phyloP scores from a whole-genome alignment of 441 rosid genomes.

The Gossypium trilobum region DNA sequence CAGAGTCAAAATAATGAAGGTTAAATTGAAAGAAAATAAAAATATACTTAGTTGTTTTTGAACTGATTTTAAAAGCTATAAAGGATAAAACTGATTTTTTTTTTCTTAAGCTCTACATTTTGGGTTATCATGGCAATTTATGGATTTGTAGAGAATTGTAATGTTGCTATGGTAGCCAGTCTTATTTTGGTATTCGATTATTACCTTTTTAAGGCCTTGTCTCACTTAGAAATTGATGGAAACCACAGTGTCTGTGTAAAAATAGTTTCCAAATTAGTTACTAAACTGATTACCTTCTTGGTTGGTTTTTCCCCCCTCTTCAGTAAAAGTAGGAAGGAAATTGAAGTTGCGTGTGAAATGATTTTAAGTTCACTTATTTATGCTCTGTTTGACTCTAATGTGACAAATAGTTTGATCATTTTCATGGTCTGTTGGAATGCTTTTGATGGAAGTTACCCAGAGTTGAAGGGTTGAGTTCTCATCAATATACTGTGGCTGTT shows the following conservation, averaged over 20 bases:
- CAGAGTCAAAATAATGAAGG: background rate
- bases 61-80: background rate
- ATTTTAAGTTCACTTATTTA: background rate
- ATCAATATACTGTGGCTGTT: slow-evolving; percentile 53
- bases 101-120: background rate
- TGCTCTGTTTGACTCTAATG: background rate
- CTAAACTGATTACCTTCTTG: background rate
- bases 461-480: slow-evolving; percentile 52
- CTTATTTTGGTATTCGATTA: background rate
- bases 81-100: background rate
- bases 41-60: background rate
- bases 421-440: background rate
- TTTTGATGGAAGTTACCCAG: slow-evolving; percentile 49
- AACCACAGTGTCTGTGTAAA: background rate
- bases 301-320: background rate
- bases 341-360: background rate
- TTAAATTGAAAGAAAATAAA: background rate
- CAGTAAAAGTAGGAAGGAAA: background rate
- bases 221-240: background rate
- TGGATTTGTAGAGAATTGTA: background rate
- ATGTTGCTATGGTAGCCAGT: background rate
- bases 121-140: background rate
- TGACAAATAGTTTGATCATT: slow-evolving; percentile 11
- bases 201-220: slow-evolving; percentile 2
- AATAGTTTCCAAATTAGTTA: background rate